phyloP scores from a whole-genome alignment of 2,329 filamentous ascomycete genomes.

The Ilyonectria sp. region DNA sequence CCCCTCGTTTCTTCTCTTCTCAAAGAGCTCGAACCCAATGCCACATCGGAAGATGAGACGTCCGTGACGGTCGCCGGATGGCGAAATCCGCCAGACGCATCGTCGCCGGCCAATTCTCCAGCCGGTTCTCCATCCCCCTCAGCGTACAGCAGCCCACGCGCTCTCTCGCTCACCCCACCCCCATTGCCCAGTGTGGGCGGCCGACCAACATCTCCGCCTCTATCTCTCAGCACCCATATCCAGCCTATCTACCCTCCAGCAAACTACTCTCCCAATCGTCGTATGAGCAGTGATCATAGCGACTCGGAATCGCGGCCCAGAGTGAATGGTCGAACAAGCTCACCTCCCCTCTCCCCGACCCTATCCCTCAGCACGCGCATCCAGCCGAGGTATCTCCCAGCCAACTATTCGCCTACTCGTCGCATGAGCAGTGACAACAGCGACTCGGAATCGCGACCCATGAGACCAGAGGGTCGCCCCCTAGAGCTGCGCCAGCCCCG shows the following conservation, averaged over 20 bases:
- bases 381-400: conserved; percentile 81
- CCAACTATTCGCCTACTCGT: conserved; percentile 78
- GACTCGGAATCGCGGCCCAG: conserved; percentile 71
- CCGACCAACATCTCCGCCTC: conserved; percentile 75
- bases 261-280: conserved; percentile 77
- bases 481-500: conserved; percentile 69
- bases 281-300: conserved; percentile 61
- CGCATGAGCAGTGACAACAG: conserved; percentile 36
- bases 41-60: conserved; percentile 70
- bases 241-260: conserved; percentile 82
- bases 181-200: conserved; percentile 68
- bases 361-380: conserved; percentile 79
- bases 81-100: conserved; percentile 54
- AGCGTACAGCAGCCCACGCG: conserved; percentile 77
- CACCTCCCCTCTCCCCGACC: conserved; percentile 73
- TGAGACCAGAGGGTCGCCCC: conserved; percentile 50
- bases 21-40: conserved; percentile 85
- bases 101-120: conserved; percentile 78
- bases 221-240: conserved; percentile 79
- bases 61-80: conserved; percentile 45
- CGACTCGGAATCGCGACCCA: conserved; percentile 43
- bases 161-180: conserved; percentile 78
- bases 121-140: conserved; percentile 75
- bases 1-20: conserved; percentile 90
- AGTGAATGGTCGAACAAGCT: conserved; percentile 69